Percentiles rank a stretch among this genome's conserved stretches.
Conservation (phyloP, 75 land plant species). For the Selaginella tamariscina region DNA sequence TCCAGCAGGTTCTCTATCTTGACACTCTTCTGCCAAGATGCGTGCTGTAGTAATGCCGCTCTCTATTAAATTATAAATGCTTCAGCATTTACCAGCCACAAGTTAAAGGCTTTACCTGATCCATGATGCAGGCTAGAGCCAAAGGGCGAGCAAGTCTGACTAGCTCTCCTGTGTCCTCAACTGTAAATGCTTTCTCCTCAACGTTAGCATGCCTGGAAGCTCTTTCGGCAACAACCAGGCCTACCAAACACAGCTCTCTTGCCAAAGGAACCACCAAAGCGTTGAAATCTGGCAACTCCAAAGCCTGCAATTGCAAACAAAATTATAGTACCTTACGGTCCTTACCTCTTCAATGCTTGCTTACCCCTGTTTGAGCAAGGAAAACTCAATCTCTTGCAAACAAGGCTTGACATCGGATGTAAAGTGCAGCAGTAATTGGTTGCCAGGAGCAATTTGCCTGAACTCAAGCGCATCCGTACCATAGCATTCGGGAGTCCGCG, state of each 20-base stretch:
- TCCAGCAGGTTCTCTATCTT: constrained; percentile 74
- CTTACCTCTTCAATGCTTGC: neutral
- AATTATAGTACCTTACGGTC: neutral
- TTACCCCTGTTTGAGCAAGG: constrained; percentile 49
- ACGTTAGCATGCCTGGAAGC: constrained; percentile 7
- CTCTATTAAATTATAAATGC: constrained; percentile 35
- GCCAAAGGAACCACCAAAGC: constrained; percentile 89
- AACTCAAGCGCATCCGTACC: constrained; percentile 71
- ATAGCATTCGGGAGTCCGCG: constrained; percentile 90
- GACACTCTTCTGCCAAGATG: constrained; percentile 79
- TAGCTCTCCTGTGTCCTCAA: constrained; percentile 47
- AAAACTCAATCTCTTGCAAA: constrained; percentile 54
- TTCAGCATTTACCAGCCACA: neutral
- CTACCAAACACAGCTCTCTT: constrained; percentile 83
- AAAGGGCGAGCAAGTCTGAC: constrained; percentile 57
- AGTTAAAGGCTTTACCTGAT: constrained; percentile 51
- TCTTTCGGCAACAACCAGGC: constrained; percentile 82
- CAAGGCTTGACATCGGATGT: constrained; percentile 49
- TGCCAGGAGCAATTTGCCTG: constrained; percentile 35
- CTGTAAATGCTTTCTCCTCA: constrained; percentile 26
- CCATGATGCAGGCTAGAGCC: constrained; percentile 93
- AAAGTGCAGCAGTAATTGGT: constrained; percentile 43
- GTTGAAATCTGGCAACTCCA: constrained; percentile 46
- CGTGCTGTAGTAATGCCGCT: constrained; percentile 67
- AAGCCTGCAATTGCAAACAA: constrained; percentile 37